phyloP scores from a whole-genome alignment of 2,329 filamentous ascomycete species.

The Aspergillus sojae region DNA sequence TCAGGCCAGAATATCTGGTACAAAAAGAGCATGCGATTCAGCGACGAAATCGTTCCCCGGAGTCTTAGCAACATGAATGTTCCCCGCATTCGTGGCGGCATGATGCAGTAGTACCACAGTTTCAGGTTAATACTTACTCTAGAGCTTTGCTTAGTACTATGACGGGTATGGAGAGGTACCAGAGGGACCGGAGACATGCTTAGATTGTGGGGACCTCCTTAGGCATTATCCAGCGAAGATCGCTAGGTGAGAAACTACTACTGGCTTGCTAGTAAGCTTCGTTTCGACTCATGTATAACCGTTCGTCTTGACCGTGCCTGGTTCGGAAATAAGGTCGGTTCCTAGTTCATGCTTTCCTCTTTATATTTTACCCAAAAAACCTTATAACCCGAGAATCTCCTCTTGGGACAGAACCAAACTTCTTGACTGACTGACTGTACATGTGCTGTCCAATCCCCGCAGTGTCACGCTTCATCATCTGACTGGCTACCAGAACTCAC shows the following conservation, averaged over 20 bases:
- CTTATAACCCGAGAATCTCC: background rate
- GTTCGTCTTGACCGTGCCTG: background rate
- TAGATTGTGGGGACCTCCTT: background rate
- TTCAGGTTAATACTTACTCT: background rate
- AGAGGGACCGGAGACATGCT: background rate
- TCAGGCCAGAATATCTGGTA: background rate
- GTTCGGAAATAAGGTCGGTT: slow-evolving; percentile 1
- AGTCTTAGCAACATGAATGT: background rate
- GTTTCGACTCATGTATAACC: background rate
- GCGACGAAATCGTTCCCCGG: background rate
- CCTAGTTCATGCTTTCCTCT: background rate
- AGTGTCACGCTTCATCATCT: slow-evolving; percentile 8
- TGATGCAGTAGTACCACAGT: background rate
- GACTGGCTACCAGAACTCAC: slow-evolving; percentile 3
- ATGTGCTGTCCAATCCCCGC: background rate
- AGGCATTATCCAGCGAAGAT: background rate
- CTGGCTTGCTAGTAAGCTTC: background rate
- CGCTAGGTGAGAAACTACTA: background rate
- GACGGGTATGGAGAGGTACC: background rate
- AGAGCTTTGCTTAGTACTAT: background rate
- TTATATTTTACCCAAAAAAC: background rate
- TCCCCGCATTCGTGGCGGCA: slow-evolving; percentile 5
- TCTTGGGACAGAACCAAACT: background rate
- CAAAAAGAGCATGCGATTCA: background rate
- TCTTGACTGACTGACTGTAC: background rate